These are phyloP conservation scores for Zygosaccharomyces sapae DNA, from an alignment of 1,139 yeast genomes.

Conservation along the genomic window DNA sequence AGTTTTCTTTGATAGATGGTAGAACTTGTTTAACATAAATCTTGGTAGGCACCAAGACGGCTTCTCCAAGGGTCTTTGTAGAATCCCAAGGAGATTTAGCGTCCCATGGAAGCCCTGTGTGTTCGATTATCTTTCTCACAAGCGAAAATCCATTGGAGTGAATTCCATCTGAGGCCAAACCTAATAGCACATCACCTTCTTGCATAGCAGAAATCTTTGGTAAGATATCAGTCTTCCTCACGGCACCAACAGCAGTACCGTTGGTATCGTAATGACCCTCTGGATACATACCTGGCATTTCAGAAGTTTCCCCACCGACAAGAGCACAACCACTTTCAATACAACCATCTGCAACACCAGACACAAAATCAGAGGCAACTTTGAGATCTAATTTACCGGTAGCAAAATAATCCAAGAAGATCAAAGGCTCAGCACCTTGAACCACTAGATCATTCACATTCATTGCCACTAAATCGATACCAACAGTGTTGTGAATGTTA, in stretches of 20 bases:
- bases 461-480: constrained; percentile 98
- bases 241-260: constrained; percentile 98
- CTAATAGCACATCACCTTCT: constrained; percentile 77
- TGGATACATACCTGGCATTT: constrained; percentile 98
- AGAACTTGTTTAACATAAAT: constrained; percentile 90
- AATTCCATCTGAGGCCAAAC: constrained; percentile 84
- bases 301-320: constrained; percentile 98
- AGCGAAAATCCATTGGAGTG: constrained; percentile 97
- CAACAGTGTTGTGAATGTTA: constrained; percentile 89
- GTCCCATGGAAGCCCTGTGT: constrained; percentile 60
- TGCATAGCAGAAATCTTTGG: constrained; percentile 67
- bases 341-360: constrained; percentile 97
- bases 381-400: constrained; percentile 84
- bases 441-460: constrained; percentile 95
- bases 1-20: constrained; percentile 62
- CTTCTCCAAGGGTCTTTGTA: constrained; percentile 75
- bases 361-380: constrained; percentile 82
- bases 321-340: constrained; percentile 93
- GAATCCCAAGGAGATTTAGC: constrained; percentile 84
- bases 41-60: constrained; percentile 81
- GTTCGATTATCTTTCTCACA: constrained; percentile 89
- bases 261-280: constrained; percentile 96
- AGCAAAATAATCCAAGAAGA: constrained; percentile 95
- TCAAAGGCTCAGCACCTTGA: constrained; percentile 97
- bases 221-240: constrained; percentile 65